Evolutionary conservation across 805 yeast species (phyloP).

Genomic region (Saccharomycopsis synnaedendra): DNA sequence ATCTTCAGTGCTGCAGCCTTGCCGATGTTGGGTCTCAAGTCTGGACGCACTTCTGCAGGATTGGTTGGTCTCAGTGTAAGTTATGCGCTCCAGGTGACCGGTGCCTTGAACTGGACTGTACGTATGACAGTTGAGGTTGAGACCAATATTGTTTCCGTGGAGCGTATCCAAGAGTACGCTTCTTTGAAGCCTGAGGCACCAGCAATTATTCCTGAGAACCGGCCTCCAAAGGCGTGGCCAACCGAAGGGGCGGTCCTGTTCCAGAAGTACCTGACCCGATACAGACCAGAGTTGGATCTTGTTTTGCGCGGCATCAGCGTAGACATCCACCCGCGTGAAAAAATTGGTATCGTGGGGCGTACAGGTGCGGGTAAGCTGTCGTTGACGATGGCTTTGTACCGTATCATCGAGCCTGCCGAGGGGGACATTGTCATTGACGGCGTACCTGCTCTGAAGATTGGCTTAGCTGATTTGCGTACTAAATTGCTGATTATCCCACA

Average conservation of each 20-base stretch:
- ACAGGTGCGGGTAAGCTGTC: conserved; percentile 96
- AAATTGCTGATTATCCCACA: conserved; percentile 82
- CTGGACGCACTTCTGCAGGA: conserved; percentile 76
- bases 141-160: conserved; percentile 93
- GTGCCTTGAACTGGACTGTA: conserved; percentile 92
- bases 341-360: conserved; percentile 92
- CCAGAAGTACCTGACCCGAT: conserved; percentile 68
- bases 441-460: conserved; percentile 52
- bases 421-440: conserved; percentile 71
- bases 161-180: conserved; percentile 84
- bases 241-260: conserved; percentile 53
- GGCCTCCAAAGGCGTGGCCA: conserved; percentile 75
- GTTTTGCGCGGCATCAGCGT: conserved; percentile 62
- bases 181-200: conserved; percentile 80
- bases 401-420: conserved; percentile 60
- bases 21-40: conserved; percentile 55
- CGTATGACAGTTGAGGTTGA: conserved; percentile 98
- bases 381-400: conserved; percentile 69
- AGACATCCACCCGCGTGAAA: conserved; percentile 61
- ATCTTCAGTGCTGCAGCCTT: conserved; percentile 80
- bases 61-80: conserved; percentile 88
- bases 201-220: conserved; percentile 42
- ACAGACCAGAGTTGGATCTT: conserved; percentile 70
- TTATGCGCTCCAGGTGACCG: conserved; percentile 88
- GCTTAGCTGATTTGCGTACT: conserved; percentile 67